Conservation (phyloP, 768 basidiomycete genomes). For the Lactarius psammicola region DNA sequence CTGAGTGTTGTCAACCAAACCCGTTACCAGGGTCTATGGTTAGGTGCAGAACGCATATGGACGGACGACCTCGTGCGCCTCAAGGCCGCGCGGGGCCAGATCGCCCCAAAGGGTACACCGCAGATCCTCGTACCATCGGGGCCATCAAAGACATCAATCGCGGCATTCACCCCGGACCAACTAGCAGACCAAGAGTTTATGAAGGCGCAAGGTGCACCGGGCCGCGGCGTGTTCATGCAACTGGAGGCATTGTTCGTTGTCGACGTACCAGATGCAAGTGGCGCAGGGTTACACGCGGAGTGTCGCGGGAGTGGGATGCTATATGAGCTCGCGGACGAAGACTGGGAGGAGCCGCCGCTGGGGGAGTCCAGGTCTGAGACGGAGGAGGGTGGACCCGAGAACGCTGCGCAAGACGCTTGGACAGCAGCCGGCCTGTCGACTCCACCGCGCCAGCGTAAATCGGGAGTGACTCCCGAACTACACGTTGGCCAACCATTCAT, state of each 20-base stretch:
- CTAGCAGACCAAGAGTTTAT: conserved; percentile 19
- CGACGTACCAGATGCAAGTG: conserved; percentile 47
- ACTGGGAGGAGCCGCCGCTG: conserved; percentile 51
- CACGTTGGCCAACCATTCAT: conserved; percentile 32
- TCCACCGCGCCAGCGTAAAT: conserved; percentile 1
- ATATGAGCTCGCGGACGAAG: conserved; percentile 75
- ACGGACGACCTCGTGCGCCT: conserved; percentile 79
- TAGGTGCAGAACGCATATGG: conserved; percentile 90
- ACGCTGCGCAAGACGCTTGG: conserved; percentile 18
- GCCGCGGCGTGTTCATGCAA: conserved; percentile 69
- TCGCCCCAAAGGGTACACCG: conserved; percentile 64
- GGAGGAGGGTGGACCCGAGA: conserved; percentile 36
- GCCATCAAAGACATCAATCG: conserved; percentile 38
- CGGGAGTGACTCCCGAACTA: conserved; percentile 19
- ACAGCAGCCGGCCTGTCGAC: conserved; percentile 15
- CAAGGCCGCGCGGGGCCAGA: conserved; percentile 61
- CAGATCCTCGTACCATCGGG: conserved; percentile 62
- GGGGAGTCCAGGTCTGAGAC: conserved; percentile 25
- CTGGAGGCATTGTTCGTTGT: conserved; percentile 64
- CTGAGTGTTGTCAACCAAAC: conserved; percentile 44
- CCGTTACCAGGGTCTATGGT: conserved; percentile 81
- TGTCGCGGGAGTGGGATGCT: conserved; percentile 70
- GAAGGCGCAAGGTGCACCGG: conserved; percentile 47
- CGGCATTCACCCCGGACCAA: conserved; percentile 19
- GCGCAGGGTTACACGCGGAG: conserved; percentile 47